phyloP scores from a whole-genome alignment of 73 alveolate species.

The Paramecium tetraurelia region DNA sequence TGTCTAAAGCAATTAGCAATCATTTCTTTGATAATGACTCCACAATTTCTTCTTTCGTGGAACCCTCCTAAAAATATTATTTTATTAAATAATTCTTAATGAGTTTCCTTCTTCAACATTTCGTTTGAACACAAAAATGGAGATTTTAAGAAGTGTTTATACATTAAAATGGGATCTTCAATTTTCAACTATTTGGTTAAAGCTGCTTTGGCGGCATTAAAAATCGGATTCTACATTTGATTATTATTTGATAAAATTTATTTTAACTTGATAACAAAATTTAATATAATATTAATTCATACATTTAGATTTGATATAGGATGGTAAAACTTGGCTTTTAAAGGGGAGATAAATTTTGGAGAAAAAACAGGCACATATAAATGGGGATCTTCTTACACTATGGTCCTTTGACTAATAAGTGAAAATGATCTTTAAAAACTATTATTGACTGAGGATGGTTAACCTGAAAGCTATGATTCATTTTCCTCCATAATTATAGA shows the following conservation, averaged over 20 bases:
- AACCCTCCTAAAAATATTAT: not conserved
- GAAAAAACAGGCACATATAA: not conserved
- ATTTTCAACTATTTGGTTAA: not conserved
- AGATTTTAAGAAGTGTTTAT: not conserved
- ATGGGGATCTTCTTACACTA: not conserved
- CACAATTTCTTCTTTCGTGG: constrained; percentile 19
- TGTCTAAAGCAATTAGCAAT: not conserved
- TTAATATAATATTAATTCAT: not conserved
- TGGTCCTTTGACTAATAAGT: not conserved
- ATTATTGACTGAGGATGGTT: not conserved
- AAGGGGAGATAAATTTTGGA: constrained; percentile 3
- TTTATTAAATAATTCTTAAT: not conserved
- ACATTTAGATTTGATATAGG: not conserved
- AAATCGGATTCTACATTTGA: not conserved
- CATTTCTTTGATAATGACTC: not conserved
- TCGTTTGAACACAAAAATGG: not conserved
- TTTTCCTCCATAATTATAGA: not conserved
- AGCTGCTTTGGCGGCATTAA: not conserved
- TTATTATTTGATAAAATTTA: not conserved
- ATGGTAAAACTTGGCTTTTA: not conserved
- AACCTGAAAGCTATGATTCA: not conserved
- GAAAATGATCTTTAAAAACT: not conserved
- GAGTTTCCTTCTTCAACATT: not conserved
- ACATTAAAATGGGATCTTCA: not conserved
- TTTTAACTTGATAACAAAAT: not conserved